Evolutionary conservation across 2,329 filamentous ascomycete genomes (phyloP), one percentile per base, ranked within the genome.

Genomic region (Colletotrichum liriopes): DNA sequence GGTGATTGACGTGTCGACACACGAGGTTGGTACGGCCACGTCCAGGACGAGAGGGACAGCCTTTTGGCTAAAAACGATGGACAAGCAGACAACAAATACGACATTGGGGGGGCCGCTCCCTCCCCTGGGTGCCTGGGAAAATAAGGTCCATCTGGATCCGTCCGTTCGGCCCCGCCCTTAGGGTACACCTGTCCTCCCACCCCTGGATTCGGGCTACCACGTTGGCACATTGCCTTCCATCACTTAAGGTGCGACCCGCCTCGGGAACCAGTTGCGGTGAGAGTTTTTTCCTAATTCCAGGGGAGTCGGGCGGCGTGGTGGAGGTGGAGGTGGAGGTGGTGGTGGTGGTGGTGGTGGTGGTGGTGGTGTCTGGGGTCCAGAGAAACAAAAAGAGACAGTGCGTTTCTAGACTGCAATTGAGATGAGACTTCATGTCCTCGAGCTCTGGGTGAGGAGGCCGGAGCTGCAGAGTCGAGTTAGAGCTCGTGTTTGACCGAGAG

Each of bases 71-170:
- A 56, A n/a, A 47, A 68, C 47, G 60, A 69, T 65, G 35, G n/a
- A n/a, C 52, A 45, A 49, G 63, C 35, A 58, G 26, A 29, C 23
- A 35, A 49, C n/a, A 45, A n/a, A 63, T 47, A 64, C 45, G 63
- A 67, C 41, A 18, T 26, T 58, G 14, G 37, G 39, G 39, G 23
- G 45, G 9, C 29, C 51, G 5, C 4, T 35, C 45, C 20, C 43
- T 14, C 18, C 35, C 35, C 35, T 37, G 8, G 8, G 35, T 9
- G 35, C 7, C 8, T 69, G 59, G 26, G 39, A 59, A 60, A 69
- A 63, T 55, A 59, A 72, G 47, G 59, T 55, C 65, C 65, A 69
- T 69, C 45, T 45, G 59, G 29, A 37, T 69, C 60, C 47, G 55
- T 45, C 54, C 37, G 64, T 52, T 52, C 26, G 8, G 49, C 51